Base-by-base conservation (phyloP, 345 rosid species). In the Raphanus raphanistrum region DNA sequence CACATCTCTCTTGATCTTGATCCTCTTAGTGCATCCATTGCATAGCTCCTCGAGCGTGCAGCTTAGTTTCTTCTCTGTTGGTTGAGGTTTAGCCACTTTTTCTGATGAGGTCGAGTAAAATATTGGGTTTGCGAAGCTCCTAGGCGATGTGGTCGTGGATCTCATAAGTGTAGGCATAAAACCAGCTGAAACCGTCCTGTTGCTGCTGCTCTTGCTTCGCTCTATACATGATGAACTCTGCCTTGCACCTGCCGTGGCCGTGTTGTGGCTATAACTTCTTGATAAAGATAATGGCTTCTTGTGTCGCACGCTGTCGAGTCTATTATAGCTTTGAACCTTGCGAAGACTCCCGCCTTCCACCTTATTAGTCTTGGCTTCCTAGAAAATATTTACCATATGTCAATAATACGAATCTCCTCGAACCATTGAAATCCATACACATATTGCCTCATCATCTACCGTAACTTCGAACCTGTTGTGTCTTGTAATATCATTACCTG, bases 1-100 rank as follows among this genome's bases (percentile, higher is more conserved):
- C 72, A 86, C 90, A 63, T 92, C 93, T 85, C 97, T 90, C 25
- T 86, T 88, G 76, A 90, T 77, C 82, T 87, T 89, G 72, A 94
- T 85, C 85, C 83, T 90, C 87, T 89, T 92, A 31, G 62, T 84
- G 84, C 94, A 86, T 31, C 98, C 98, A 50, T 79, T 85, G 75
- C 90, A 90, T 80, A 94, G 70, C 68, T 92, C 97, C 79, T 94
- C 98, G 0, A 94, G 90, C 16, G 94, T 85, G 86, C 98, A 94
- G 9, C 84, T 82, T 1, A 94, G 90, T 41, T 72, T 62, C 85
- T 82, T 81, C 83, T 87, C 86, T 0, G 93, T 77, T 3, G 94
- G 71, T 0, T 86, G 87, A 41, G 92, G 93, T 63, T 88, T 94
- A 62, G 90, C 68, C 64, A 74, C 81, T 52, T 88, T 72, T 0